Evolutionary conservation across 129 eudicot genomes (phyloP).

Genomic region (Dittrichia graveolens): DNA sequence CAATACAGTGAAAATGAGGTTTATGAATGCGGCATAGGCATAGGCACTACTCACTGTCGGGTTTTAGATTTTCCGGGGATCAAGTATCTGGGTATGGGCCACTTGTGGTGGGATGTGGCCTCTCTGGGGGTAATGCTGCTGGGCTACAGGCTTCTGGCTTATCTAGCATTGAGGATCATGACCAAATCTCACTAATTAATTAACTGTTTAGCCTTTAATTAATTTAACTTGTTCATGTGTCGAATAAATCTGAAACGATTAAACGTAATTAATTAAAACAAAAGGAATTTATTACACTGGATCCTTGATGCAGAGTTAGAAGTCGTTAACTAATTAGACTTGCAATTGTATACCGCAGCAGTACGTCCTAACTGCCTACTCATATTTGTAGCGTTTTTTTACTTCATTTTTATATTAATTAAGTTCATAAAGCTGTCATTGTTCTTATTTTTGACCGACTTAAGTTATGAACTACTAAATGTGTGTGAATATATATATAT

Average conservation of each 20-base stretch:
- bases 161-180: constrained; percentile 76
- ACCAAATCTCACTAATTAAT: constrained; percentile 53
- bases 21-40: constrained; percentile 65
- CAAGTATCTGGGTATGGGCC: constrained; percentile 53
- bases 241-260: constrained; percentile 20
- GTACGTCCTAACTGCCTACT: constrained; percentile 14
- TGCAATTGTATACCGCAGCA: constrained; percentile 21
- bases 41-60: constrained; percentile 45
- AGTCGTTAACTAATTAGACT: constrained; percentile 16
- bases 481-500: no score
- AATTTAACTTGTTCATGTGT: constrained; percentile 8
- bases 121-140: constrained; percentile 78
- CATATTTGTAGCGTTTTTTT: constrained; percentile 14
- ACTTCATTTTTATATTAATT: no score
- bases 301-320: constrained; percentile 29
- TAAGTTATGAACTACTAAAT: constrained; percentile 5
- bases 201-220: not conserved
- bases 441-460: not conserved
- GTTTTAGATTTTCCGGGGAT: constrained; percentile 73
- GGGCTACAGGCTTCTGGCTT: constrained; percentile 83
- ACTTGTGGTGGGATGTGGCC: constrained; percentile 65
- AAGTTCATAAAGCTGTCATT: not conserved
- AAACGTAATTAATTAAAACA: constrained; percentile 24
- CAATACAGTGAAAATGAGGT: constrained; percentile 67
- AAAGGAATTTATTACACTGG: constrained; percentile 1